Base-by-base conservation (phyloP, 805 yeast genomes). In the Myxozyma monticola region DNA sequence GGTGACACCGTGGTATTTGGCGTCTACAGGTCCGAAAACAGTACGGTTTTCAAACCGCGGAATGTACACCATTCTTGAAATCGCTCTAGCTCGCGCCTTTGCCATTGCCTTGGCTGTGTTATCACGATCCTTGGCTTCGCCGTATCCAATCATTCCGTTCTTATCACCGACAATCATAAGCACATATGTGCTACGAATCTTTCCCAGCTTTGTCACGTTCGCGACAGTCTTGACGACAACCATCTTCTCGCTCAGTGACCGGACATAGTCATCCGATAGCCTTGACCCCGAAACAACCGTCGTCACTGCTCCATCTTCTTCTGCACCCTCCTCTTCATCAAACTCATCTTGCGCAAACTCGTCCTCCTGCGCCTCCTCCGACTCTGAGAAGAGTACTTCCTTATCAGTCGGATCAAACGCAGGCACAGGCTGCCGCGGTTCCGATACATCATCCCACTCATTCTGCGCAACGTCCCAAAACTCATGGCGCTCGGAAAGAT, bases 1-100 rank as follows among this genome's bases (percentile, higher is more conserved):
- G 61, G 84, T 79, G 47, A 89, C 90, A 33, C 96, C 95, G 63
- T 90, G 96, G 70, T 73, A 88, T 67, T 88, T 88, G 71, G 83
- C 76, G 61, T 85, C 85, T 48, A 91, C 76, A 54, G 85, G 84
- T 45, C 96, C 96, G 62, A 81, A 80, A 45, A 93, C 85, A 15
- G 99, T 93, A 72, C 99, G 80, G 62, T 88, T 78, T 70, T 93
- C 97, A 65, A 85, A 84, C 61, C 96, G 79, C 49, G 96, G 95
- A 45, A 93, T 78, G 60, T 81, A 80, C 36, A 78, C 77, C 65
- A 93, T 74, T 68, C 88, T 88, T 69, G 88, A 87, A 47, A 90
- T 85, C 1, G 98, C 97, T 64, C 86, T 84, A 95, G 96, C 87
- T 68, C 84, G 88, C 4, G 98, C 96, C 66, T 88, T 86, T 35